phyloP scores from a whole-genome alignment of 2,329 filamentous ascomycete species.

The Malbranchea zuffiana region DNA sequence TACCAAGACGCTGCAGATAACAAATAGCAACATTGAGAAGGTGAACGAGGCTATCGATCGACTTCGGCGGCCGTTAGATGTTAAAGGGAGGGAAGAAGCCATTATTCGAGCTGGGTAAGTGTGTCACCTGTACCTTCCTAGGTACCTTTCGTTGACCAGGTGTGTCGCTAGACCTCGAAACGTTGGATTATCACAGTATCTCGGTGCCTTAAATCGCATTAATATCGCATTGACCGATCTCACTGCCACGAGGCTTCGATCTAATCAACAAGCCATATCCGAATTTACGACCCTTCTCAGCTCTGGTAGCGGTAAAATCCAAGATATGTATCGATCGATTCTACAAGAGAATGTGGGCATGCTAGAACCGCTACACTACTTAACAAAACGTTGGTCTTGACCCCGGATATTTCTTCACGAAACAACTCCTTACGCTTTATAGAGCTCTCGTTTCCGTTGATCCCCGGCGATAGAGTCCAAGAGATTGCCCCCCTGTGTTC shows the following conservation, averaged over 20 bases:
- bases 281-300: constrained; percentile 70
- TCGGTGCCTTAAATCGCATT: constrained; percentile 79
- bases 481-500: constrained; percentile 68
- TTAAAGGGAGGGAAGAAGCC: constrained; percentile 80
- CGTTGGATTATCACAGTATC: constrained; percentile 70
- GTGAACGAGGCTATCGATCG: constrained; percentile 79
- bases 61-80: constrained; percentile 80
- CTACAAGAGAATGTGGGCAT: constrained; percentile 67
- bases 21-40: constrained; percentile 78
- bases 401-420: constrained; percentile 1
- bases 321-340: constrained; percentile 70
- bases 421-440: constrained; percentile 5
- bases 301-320: constrained; percentile 69
- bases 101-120: constrained; percentile 69
- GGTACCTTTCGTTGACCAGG: not conserved
- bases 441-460: constrained; percentile 64
- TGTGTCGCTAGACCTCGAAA: constrained; percentile 53
- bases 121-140: not conserved
- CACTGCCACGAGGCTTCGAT: constrained; percentile 77
- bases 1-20: constrained; percentile 77
- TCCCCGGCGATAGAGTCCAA: constrained; percentile 65
- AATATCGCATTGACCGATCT: constrained; percentile 76
- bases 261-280: constrained; percentile 78
- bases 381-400: constrained; percentile 62
- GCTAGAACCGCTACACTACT: constrained; percentile 81